phyloP scores from a whole-genome alignment of 2,329 filamentous ascomycete genomes.

The Fusarium abutilonis region DNA sequence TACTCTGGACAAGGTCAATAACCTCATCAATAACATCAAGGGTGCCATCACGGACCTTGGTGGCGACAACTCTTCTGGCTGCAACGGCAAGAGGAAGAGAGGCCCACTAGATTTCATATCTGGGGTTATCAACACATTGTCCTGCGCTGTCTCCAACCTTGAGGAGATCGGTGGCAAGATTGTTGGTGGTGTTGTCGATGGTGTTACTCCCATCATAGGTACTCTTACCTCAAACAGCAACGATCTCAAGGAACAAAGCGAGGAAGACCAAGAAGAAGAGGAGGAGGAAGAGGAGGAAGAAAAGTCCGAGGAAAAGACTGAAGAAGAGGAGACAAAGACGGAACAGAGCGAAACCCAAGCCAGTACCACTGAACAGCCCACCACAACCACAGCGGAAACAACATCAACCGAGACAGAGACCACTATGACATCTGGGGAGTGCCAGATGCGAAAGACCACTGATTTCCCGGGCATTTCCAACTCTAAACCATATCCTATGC shows the following conservation, averaged over 20 bases:
- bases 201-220: conserved; percentile 7
- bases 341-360: conserved; percentile 2
- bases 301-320: conserved; percentile 3
- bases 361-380: background rate
- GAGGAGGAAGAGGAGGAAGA: conserved; percentile 15
- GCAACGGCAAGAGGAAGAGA: conserved; percentile 5
- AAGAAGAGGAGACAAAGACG: conserved; percentile 5
- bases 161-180: conserved; percentile 10
- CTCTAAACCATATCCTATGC: no score
- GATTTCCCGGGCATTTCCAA: no score
- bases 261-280: conserved; percentile 15
- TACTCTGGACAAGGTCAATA: conserved; percentile 16
- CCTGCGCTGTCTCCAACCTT: conserved; percentile 8
- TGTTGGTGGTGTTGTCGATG: conserved; percentile 11
- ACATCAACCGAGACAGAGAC: no score
- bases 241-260: conserved; percentile 17
- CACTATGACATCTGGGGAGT: no score
- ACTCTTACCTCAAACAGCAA: conserved; percentile 10
- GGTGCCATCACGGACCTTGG: conserved; percentile 5
- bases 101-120: conserved; percentile 2
- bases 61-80: conserved; percentile 3
- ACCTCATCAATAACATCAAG: conserved; percentile 19
- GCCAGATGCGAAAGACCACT: no score
- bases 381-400: no score
- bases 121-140: conserved; percentile 6